A percentile compares a stretch with the other conserved stretches of the same genome.
These are phyloP conservation scores for Datura wrightii DNA, from an alignment of 257 asterid genomes.

Conservation along the genomic window DNA sequence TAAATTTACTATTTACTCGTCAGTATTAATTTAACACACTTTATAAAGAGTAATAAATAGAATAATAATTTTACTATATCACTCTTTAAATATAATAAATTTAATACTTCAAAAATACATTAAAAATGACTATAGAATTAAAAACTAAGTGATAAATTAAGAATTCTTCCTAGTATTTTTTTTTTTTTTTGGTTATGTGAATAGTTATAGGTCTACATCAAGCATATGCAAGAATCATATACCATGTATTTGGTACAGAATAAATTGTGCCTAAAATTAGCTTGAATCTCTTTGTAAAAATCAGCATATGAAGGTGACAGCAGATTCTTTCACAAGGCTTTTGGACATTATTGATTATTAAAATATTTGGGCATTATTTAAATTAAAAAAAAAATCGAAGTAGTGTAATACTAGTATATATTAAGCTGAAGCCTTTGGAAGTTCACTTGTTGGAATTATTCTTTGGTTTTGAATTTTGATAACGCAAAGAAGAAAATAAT, in stretches of 20 bases:
- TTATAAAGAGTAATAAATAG: no score
- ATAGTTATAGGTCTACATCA: neutral
- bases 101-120: no score
- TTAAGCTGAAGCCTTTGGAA: neutral
- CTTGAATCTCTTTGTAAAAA: neutral
- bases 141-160: neutral
- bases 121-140: no score
- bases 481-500: no score
- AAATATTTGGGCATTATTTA: neutral
- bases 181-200: neutral
- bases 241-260: neutral
- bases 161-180: neutral
- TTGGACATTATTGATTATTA: slow-evolving; percentile 24
- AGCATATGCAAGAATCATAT: neutral
- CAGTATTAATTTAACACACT: no score
- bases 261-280: slow-evolving; percentile 9
- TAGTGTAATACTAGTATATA: neutral
- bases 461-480: no score
- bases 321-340: neutral
- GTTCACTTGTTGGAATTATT: no score
- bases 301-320: slow-evolving; percentile 13
- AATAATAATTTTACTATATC: no score
- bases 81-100: no score
- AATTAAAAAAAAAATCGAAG: neutral
- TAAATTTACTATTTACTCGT: neutral